Evolutionary conservation across 2,329 filamentous ascomycete species (phyloP).

Genomic region (Alternaria panax): DNA sequence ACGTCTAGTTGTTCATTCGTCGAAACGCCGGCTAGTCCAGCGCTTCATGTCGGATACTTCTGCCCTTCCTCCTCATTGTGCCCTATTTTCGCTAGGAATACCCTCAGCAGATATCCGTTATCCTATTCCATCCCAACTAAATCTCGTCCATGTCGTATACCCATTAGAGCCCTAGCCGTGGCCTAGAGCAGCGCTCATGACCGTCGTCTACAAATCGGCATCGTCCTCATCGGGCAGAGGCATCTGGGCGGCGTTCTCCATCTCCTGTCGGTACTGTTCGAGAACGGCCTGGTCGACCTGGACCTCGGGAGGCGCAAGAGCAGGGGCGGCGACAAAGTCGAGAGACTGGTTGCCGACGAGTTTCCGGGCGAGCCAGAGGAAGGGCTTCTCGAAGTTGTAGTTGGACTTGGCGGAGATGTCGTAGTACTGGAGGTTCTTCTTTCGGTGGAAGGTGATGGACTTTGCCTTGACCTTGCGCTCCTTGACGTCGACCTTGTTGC

Average conservation of each 20-base stretch:
- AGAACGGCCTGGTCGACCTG: constrained; percentile 85
- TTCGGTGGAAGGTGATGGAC: constrained; percentile 99
- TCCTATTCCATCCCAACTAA: constrained; percentile 31
- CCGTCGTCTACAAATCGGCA: constrained; percentile 63
- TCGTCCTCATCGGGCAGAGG: constrained; percentile 96
- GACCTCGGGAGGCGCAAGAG: constrained; percentile 92
- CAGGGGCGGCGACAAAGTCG: constrained; percentile 95
- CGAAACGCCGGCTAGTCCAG: constrained; percentile 45
- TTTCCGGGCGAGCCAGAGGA: constrained; percentile 99
- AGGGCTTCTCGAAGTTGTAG: constrained; percentile 99
- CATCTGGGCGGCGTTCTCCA: constrained; percentile 78
- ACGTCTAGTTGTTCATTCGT: constrained; percentile 41
- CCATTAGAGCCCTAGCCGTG: constrained; percentile 33
- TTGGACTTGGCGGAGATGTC: constrained; percentile 99
- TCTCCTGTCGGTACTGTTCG: constrained; percentile 85
- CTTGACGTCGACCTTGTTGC: constrained; percentile 99
- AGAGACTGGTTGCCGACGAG: constrained; percentile 90
- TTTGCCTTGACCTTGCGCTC: constrained; percentile 99
- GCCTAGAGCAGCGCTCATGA: constrained; percentile 31
- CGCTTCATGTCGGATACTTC: constrained; percentile 33
- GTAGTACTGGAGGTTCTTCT: constrained; percentile 99
- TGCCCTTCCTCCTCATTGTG: constrained; percentile 30
- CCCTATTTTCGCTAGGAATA: constrained; percentile 39
- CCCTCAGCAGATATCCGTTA: constrained; percentile 28
- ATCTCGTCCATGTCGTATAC: constrained; percentile 40